Base-by-base conservation (phyloP, 2,329 filamentous ascomycete genomes). In the Dryadomyces quercus-mongolicae region DNA sequence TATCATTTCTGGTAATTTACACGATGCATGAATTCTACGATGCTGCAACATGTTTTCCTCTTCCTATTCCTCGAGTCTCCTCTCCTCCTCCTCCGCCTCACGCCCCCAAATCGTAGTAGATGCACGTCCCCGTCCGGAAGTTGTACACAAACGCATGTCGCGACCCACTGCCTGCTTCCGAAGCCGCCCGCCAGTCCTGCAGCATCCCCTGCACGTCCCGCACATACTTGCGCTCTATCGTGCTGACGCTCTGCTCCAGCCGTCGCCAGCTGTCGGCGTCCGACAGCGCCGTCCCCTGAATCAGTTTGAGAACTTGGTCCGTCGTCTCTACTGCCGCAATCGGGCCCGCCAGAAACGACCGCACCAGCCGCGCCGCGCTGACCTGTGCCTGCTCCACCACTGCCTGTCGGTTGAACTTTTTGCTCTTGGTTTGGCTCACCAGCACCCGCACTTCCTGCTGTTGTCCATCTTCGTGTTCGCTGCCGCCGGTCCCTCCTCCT, bases 61-160 rank as follows among this genome's bases (percentile, higher is more conserved):
- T 18, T 16, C n/a, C 9, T 46, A 20, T 46, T 13, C 4, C 13
- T 22, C 44, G n/a, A 15, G 18, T 25, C 21, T 5, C 13, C 13
- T 16, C 21, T 20, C 9, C 34, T 18, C 20, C 42, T 34, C 12
- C 18, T 16, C 31, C 12, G 12, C 44, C 34, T 61, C 62, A 75
- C n/a, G 66, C 68, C 34, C 71, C 73, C 46, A 96, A 69, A 68
- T 95, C 90, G 67, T 95, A 95, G 65, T 92, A 88, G 51, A 95
- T 77, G 66, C 88, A 91, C 56, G 78, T 84, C 0, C 86, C 87
- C 10, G 88, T 94, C 56, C 90, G 76, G 62, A 94, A 95, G 63
- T 95, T 95, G 70, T 95, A 95, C 52, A 96, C 79, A 69, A 95
- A 95, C 12, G 88, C 86, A 65, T 91, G 87, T 49, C 80, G 77